phyloP scores from a whole-genome alignment of 192 early-diverging fungal genomes.

The Jimgerdemannia lactiflua region DNA sequence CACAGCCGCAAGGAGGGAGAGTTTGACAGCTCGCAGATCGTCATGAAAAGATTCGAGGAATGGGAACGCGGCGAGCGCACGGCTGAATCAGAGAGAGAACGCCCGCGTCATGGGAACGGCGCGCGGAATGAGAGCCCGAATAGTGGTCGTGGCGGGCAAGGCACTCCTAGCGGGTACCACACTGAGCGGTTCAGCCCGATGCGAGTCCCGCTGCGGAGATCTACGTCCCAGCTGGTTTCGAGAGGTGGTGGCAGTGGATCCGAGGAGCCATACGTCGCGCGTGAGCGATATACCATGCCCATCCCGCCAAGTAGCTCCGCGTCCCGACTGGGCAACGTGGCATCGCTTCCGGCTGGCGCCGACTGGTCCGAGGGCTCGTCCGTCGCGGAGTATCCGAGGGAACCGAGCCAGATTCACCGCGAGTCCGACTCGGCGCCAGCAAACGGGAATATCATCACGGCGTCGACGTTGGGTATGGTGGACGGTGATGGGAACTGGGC shows the following conservation, averaged over 20 bases:
- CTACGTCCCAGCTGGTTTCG: no score
- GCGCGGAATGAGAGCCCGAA: neutral
- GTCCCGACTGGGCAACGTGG: neutral
- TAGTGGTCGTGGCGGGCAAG: neutral
- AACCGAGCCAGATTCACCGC: no score
- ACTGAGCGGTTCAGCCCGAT: no score
- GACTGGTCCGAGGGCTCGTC: no score
- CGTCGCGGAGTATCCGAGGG: no score
- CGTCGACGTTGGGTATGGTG: neutral
- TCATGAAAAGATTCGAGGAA: conserved; percentile 76
- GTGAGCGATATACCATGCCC: neutral
- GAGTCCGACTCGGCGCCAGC: no score
- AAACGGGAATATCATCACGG: neutral
- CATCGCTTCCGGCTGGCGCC: neutral
- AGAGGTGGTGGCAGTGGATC: no score
- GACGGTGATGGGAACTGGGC: neutral
- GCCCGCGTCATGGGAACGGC: neutral
- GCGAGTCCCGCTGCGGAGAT: no score
- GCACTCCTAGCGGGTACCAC: no score
- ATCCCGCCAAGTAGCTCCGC: no score
- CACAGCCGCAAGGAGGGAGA: conserved; percentile 70
- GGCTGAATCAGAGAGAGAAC: conserved; percentile 55
- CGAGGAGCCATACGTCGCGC: no score
- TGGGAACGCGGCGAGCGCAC: conserved; percentile 34
- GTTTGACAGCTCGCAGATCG: conserved; percentile 72